phyloP scores from a whole-genome alignment of 257 asterid species.

The Misopates orontium region DNA sequence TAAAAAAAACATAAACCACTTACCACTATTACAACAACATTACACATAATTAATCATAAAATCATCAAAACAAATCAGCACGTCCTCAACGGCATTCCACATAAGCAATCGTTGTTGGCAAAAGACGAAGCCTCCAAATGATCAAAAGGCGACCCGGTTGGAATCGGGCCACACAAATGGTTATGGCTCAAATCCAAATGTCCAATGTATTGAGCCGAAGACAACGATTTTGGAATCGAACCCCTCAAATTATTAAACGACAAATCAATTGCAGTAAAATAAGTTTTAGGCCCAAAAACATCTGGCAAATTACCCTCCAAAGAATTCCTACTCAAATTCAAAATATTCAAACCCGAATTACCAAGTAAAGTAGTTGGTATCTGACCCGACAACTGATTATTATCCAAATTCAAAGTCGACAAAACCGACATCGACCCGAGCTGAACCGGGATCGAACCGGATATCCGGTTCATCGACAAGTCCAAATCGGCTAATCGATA shows the following conservation, averaged over 20 bases:
- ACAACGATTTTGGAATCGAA: constrained; percentile 62
- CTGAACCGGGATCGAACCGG: constrained; percentile 68
- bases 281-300: constrained; percentile 62
- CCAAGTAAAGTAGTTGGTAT: constrained; percentile 55
- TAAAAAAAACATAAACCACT: neutral
- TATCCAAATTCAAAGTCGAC: constrained; percentile 72
- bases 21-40: constrained; percentile 24
- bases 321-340: constrained; percentile 67
- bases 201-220: constrained; percentile 67
- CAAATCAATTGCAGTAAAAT: constrained; percentile 71
- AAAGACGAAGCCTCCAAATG: constrained; percentile 83
- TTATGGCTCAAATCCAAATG: constrained; percentile 90
- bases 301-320: constrained; percentile 75
- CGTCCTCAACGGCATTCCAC: constrained; percentile 64
- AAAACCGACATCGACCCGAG: constrained; percentile 92
- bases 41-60: constrained; percentile 13
- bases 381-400: constrained; percentile 55
- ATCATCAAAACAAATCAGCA: too few relatives aligned
- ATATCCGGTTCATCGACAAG: constrained; percentile 58
- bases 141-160: constrained; percentile 82
- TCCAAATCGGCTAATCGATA: constrained; percentile 81
- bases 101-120: constrained; percentile 78
- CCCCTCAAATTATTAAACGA: constrained; percentile 70
- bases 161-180: constrained; percentile 87
- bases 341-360: constrained; percentile 69